Evolutionary conservation across 2,329 filamentous ascomycete species (phyloP).

Genomic region (Colletotrichum tabaci): DNA sequence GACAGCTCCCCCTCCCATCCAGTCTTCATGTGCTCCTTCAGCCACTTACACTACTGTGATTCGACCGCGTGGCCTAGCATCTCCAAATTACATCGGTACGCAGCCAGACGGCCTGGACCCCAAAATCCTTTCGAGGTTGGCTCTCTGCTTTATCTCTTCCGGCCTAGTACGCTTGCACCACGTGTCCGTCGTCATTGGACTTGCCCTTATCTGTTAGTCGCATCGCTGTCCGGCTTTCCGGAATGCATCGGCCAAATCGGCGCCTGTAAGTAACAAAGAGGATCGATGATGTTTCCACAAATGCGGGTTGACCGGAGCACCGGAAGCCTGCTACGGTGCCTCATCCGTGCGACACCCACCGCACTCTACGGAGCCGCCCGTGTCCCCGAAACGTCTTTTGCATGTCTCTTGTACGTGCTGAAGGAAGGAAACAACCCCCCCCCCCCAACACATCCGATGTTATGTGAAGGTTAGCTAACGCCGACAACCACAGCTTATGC

Average conservation of each 20-base stretch:
- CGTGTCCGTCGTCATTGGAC: slow-evolving; percentile 32
- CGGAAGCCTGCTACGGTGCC: slow-evolving; percentile 16
- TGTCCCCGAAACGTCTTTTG: not conserved
- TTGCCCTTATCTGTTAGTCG: not conserved
- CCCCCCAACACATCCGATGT: slow-evolving; percentile 32
- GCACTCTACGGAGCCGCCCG: slow-evolving; percentile 12
- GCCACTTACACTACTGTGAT: slow-evolving; percentile 15
- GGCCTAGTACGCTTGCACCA: slow-evolving; percentile 25
- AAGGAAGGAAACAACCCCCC: slow-evolving; percentile 33
- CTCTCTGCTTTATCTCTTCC: slow-evolving; percentile 6
- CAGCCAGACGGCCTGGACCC: not conserved
- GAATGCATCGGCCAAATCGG: slow-evolving; percentile 31
- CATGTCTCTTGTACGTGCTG: slow-evolving; percentile 29
- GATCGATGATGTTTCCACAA: not conserved
- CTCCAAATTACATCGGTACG: slow-evolving; percentile 5
- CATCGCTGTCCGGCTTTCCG: slow-evolving; percentile 4
- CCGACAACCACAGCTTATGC: not conserved
- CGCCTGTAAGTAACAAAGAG: not conserved
- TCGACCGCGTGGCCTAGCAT: not conserved
- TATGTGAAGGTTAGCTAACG: slow-evolving; percentile 18
- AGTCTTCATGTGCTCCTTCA: not conserved
- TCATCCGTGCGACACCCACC: slow-evolving; percentile 21
- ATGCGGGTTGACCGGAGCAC: slow-evolving; percentile 1
- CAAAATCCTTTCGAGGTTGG: not conserved
- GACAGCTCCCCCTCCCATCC: not conserved